phyloP scores from a whole-genome alignment of 2,329 filamentous ascomycete genomes.

The Aspergillus hortae region DNA sequence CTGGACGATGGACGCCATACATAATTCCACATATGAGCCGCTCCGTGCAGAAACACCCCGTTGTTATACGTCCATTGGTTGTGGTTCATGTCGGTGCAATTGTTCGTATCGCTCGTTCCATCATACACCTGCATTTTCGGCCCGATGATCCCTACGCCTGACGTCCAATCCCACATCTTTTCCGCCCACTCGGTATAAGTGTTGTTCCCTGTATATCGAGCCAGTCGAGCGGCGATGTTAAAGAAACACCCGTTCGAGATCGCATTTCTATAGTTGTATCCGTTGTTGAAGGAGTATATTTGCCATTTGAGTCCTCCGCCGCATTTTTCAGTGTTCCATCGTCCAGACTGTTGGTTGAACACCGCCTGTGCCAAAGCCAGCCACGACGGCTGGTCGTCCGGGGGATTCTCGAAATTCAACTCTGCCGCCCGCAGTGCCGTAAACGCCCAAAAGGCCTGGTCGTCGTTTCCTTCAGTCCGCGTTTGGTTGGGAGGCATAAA shows the following conservation, averaged over 20 bases:
- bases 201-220: conserved; percentile 27
- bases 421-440: conserved; percentile 56
- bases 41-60: conserved; percentile 53
- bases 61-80: conserved; percentile 58
- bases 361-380: conserved; percentile 72
- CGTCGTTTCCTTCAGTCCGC: conserved; percentile 50
- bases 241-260: conserved; percentile 33
- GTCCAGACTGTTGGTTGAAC: conserved; percentile 70
- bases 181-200: conserved; percentile 60
- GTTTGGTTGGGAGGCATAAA: conserved; percentile 42
- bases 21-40: conserved; percentile 56
- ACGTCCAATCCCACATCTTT: conserved; percentile 59
- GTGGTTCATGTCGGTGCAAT: conserved; percentile 51
- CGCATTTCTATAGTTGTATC: conserved; percentile 32
- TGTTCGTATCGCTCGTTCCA: conserved; percentile 55
- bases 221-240: conserved; percentile 29
- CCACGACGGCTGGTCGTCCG: conserved; percentile 63
- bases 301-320: conserved; percentile 60
- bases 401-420: conserved; percentile 27
- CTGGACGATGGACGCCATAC: conserved; percentile 27
- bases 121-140: conserved; percentile 18
- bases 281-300: conserved; percentile 29
- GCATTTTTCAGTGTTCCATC: conserved; percentile 67
- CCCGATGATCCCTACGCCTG: conserved; percentile 49
- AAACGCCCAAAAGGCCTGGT: conserved; percentile 57